A percentile compares a stretch with the other conserved stretches of the same genome.
Conservation (phyloP, 345 rosid genomes). For the Nasturtium officinale region DNA sequence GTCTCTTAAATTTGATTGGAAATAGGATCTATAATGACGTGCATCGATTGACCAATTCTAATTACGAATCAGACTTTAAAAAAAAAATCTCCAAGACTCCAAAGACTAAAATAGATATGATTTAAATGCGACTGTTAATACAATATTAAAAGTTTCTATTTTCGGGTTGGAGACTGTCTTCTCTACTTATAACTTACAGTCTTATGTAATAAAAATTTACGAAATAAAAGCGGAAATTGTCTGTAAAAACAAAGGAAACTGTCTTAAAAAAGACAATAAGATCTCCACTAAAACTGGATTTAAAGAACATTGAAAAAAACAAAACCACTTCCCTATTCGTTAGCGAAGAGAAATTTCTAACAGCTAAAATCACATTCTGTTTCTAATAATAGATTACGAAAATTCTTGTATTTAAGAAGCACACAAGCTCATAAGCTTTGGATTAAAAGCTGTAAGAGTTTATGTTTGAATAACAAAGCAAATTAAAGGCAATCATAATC, state of each 20-base stretch:
- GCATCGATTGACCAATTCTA: background rate
- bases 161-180: background rate
- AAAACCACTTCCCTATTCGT: slow-evolving; percentile 34
- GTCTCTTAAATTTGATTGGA: background rate
- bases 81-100: background rate
- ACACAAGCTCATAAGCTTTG: slow-evolving; percentile 28
- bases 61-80: background rate
- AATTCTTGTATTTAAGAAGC: slow-evolving; percentile 27
- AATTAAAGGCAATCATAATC: slow-evolving; percentile 13
- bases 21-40: background rate
- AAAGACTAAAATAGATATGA: background rate
- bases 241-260: slow-evolving; percentile 24
- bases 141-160: slow-evolving; percentile 22
- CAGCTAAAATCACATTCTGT: slow-evolving; percentile 3
- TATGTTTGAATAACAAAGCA: slow-evolving; percentile 30
- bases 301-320: slow-evolving; percentile 16
- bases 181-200: slow-evolving; percentile 15
- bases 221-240: slow-evolving; percentile 22
- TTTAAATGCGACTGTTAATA: background rate
- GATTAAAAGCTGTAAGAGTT: slow-evolving; percentile 16
- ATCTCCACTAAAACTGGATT: slow-evolving; percentile 42
- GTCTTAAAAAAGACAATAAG: slow-evolving; percentile 35
- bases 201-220: background rate
- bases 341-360: slow-evolving; percentile 22
- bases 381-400: slow-evolving; percentile 31